Conservation (phyloP, 768 basidiomycete genomes). For the Agaricus bisporus region DNA sequence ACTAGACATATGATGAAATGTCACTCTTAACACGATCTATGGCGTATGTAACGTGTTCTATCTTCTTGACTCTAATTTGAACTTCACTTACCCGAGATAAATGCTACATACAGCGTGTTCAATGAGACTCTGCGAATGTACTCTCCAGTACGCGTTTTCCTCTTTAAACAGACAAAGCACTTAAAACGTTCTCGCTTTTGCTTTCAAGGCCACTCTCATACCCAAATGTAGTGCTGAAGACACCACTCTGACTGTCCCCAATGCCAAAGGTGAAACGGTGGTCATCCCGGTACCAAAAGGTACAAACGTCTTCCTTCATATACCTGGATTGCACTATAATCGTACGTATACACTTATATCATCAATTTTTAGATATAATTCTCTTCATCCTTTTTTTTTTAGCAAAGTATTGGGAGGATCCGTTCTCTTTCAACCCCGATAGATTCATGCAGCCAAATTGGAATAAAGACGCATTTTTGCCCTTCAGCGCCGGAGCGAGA, state of each 20-base stretch:
- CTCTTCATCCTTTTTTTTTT: not conserved
- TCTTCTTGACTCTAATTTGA: not conserved
- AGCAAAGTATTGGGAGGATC: conserved; percentile 45
- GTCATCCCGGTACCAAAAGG: conserved; percentile 13
- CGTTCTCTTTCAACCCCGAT: conserved; percentile 27
- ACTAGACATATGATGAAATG: conserved; percentile 27
- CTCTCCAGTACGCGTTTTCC: conserved; percentile 24
- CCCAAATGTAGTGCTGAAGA: conserved; percentile 12
- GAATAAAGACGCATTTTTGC: conserved; percentile 16
- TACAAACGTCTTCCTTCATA: conserved; percentile 20
- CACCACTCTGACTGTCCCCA: conserved; percentile 9
- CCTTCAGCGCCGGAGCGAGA: conserved; percentile 28
- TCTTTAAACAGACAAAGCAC: not conserved
- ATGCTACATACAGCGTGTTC: conserved; percentile 24
- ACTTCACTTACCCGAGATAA: not conserved
- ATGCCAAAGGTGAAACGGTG: conserved; percentile 7
- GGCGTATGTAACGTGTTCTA: conserved; percentile 18
- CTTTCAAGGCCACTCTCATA: conserved; percentile 9
- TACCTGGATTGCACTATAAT: conserved; percentile 34
- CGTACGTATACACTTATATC: conserved; percentile 16
- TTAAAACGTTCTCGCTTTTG: not conserved
- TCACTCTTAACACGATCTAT: conserved; percentile 23
- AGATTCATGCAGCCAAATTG: conserved; percentile 14
- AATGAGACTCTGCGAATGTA: conserved; percentile 39
- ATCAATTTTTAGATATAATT: conserved; percentile 13